Evolutionary conservation across 2,329 filamentous ascomycete species (phyloP), one percentile per base, ranked within the genome.

Genomic region (Fusarium hostae): DNA sequence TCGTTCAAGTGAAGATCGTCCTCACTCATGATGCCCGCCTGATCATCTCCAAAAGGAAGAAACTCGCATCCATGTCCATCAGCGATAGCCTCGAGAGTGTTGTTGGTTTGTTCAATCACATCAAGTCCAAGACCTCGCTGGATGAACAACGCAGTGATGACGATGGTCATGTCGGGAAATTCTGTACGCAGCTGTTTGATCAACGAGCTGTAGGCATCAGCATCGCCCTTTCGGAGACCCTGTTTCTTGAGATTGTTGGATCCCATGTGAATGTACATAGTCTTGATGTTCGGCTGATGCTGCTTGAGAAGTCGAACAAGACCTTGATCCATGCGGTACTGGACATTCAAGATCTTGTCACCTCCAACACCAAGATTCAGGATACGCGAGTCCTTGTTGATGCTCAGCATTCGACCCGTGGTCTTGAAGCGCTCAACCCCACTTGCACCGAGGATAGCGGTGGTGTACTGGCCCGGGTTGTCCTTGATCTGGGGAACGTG

Each of bases 221-320:
- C 32, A 12, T 68, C 65, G 1, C 7, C 10, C 7, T 45, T 32
- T 15, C n/a, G 57, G 3, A 68, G 22, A 2, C 65, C 65, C 3
- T 26, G 5, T 1, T 22, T 45, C 48, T 56, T 68, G 9, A 68
- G 28, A 0, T 63, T 63, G 15, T 68, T 68, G 24, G 55, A 41
- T 9, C 65, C 65, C 37, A 68, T 68, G 24, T 68, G 63, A 2
- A 68, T 20, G 4, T 68, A 68, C 5, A 68, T 68, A 4, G 44
- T 11, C 22, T 68, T 51, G 2, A 68, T 1, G 2, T 50, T 39
- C 0, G 37, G 12, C 12, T 68, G 65, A 0, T 63, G 28, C 1
- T 35, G 26, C 11, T 63, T 63, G 5, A 68, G 10, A 5, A 32
- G 7, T 0, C 6, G 8, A 0, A 63, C 16, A 3, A 68, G 63